These are phyloP conservation scores for Melampsora americana DNA, from an alignment of 1,284 basidiomycete species.

Conservation along the genomic window DNA sequence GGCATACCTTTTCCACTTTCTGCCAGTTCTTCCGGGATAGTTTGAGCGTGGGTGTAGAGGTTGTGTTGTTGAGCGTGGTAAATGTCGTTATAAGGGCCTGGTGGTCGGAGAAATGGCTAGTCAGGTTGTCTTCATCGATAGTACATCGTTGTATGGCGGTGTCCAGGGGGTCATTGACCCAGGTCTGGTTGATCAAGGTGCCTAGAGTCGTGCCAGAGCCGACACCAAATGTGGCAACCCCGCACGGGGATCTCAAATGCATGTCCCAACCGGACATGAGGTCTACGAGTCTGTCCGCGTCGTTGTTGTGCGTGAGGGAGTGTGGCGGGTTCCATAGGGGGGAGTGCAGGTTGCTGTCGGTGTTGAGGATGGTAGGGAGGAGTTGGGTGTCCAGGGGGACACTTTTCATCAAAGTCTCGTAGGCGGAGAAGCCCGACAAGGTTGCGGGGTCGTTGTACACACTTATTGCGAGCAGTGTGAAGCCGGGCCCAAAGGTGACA, in stretches of 20 bases:
- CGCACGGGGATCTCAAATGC: neutral
- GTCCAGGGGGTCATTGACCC: too few relatives aligned
- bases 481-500: neutral
- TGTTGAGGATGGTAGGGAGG: neutral
- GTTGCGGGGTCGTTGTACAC: slow-evolving; percentile 1
- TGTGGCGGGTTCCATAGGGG: slow-evolving; percentile 2
- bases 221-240: slow-evolving; percentile 2
- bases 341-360: slow-evolving; percentile 10
- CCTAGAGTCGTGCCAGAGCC: neutral
- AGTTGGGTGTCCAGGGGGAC: neutral
- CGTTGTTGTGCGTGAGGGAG: neutral
- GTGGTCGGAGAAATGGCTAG: too few relatives aligned
- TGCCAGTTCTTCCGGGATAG: neutral
- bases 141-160: neutral
- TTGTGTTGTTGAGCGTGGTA: neutral
- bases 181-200: neutral
- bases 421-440: neutral
- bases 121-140: neutral
- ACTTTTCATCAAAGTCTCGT: neutral
- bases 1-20: neutral
- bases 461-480: neutral
- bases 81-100: slow-evolving; percentile 12
- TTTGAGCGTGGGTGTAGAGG: neutral
- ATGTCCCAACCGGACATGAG: neutral
- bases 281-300: neutral